Conservation (phyloP, 2,329 filamentous ascomycete genomes). For the Phoma herbarum region DNA sequence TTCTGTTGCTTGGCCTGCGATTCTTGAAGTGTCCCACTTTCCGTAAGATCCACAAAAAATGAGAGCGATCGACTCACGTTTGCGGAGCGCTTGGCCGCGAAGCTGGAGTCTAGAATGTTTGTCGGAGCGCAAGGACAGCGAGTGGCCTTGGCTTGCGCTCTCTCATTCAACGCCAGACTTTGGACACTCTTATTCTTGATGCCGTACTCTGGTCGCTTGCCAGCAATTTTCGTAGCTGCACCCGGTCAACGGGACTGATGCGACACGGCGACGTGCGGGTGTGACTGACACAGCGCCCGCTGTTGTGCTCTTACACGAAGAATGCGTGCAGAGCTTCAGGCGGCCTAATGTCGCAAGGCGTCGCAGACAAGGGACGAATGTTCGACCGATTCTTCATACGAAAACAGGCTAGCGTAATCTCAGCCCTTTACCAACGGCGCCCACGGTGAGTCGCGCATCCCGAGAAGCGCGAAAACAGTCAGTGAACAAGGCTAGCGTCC, state of each 20-base stretch:
- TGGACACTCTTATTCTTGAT: slow-evolving; percentile 8
- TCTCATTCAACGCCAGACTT: slow-evolving; percentile 7
- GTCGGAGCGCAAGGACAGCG: slow-evolving; percentile 16
- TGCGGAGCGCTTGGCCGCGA: slow-evolving; percentile 8
- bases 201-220: slow-evolving; percentile 1
- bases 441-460: slow-evolving; percentile 13
- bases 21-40: slow-evolving; percentile 15
- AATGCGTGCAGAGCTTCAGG: slow-evolving; percentile 1
- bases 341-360: slow-evolving; percentile 3
- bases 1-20: slow-evolving; percentile 10
- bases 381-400: slow-evolving; percentile 14
- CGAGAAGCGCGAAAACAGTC: slow-evolving; percentile 5
- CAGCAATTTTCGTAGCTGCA: slow-evolving; percentile 5
- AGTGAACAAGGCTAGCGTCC: slow-evolving; percentile 13
- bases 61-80: slow-evolving; percentile 5
- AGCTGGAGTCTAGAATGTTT: slow-evolving; percentile 6
- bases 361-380: slow-evolving; percentile 18
- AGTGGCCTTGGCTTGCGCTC: slow-evolving; percentile 14
- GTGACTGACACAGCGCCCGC: slow-evolving; percentile 3
- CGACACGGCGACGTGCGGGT: slow-evolving; percentile 8
- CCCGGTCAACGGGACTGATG: slow-evolving; percentile 3
- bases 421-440: slow-evolving; percentile 13
- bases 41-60: slow-evolving; percentile 11
- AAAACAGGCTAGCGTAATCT: slow-evolving; percentile 11
- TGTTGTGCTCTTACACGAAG: slow-evolving; percentile 7